Conservation (phyloP, 108 stramenopile species). For the Cyclostephanos tholiformis region DNA sequence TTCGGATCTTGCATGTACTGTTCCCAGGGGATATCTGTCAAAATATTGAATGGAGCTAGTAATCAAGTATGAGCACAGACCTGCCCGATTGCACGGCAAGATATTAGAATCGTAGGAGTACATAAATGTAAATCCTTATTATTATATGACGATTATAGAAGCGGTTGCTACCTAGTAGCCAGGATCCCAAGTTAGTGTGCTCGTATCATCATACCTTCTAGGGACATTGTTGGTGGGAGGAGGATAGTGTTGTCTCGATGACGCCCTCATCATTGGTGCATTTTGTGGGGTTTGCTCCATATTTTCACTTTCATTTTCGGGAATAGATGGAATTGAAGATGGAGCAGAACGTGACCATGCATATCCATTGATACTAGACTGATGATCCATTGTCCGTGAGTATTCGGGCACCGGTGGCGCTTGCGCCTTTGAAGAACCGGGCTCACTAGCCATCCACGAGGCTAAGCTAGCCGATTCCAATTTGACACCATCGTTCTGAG, state of each 20-base stretch:
- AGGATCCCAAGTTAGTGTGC: conserved; percentile 17
- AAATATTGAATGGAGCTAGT: conserved; percentile 30
- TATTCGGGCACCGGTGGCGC: not conserved
- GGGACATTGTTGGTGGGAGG: conserved; percentile 6
- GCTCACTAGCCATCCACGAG: conserved; percentile 12
- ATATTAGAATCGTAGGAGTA: too few relatives aligned
- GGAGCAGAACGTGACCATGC: conserved; percentile 4
- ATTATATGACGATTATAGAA: too few relatives aligned
- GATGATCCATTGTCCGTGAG: not conserved
- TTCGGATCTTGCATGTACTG: conserved; percentile 78
- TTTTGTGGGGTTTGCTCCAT: not conserved
- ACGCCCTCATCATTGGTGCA: not conserved
- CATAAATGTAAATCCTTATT: too few relatives aligned
- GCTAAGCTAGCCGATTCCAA: conserved; percentile 17
- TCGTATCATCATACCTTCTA: conserved; percentile 13
- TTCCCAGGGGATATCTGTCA: conserved; percentile 58
- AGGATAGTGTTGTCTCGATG: not conserved
- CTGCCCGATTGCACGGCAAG: not conserved
- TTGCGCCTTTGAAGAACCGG: not conserved
- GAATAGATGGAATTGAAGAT: not conserved
- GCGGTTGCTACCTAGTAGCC: conserved; percentile 7
- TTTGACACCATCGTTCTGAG: conserved; percentile 12
- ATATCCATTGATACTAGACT: not conserved
- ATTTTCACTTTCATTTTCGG: not conserved
- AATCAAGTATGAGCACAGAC: not conserved